A percentile compares a stretch with the other conserved stretches of the same genome.
Evolutionary conservation across 495 filamentous ascomycete species (phyloP).

Genomic region (Staphylotrichum longicolle): DNA sequence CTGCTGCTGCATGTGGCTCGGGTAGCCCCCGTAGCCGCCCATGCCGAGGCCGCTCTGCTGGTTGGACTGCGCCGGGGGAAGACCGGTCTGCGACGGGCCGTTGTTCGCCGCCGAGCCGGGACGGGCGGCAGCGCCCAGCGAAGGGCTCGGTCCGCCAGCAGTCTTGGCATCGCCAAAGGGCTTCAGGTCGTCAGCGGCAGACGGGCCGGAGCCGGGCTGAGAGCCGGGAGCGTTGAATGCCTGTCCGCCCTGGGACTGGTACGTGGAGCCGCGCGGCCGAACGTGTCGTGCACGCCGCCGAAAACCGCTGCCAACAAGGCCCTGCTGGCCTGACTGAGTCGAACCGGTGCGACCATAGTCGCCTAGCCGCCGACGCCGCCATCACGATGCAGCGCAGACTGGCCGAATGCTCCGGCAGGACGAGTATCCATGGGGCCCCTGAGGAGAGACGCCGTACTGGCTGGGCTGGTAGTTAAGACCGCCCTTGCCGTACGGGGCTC

Average conservation of each 20-base stretch:
- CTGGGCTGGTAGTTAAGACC: slow-evolving; percentile 69
- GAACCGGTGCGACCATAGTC: slow-evolving; percentile 78
- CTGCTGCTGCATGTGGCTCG: slow-evolving; percentile 58
- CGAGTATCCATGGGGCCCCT: slow-evolving; percentile 74
- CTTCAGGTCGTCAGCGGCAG: slow-evolving; percentile 69
- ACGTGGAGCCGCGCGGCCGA: slow-evolving; percentile 64
- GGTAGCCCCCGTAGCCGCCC: slow-evolving; percentile 66
- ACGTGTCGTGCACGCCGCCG: slow-evolving; percentile 72
- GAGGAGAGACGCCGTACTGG: slow-evolving; percentile 70
- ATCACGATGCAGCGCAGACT: slow-evolving; percentile 66
- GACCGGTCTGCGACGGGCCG: slow-evolving; percentile 60
- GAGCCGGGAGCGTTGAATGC: slow-evolving; percentile 63
- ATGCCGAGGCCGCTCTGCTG: slow-evolving; percentile 49
- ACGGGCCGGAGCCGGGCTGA: slow-evolving; percentile 44
- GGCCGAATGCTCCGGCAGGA: slow-evolving; percentile 76
- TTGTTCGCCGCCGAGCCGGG: slow-evolving; percentile 83
- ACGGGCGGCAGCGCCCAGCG: slow-evolving; percentile 73
- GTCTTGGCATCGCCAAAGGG: slow-evolving; percentile 66
- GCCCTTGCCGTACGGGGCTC: slow-evolving; percentile 71
- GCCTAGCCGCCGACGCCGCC: slow-evolving; percentile 55
- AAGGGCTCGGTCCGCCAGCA: slow-evolving; percentile 76
- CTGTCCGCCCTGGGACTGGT: slow-evolving; percentile 63
- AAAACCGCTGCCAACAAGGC: slow-evolving; percentile 63
- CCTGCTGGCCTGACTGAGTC: slow-evolving; percentile 68
- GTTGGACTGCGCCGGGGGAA: slow-evolving; percentile 74